These are phyloP conservation scores for Puya raimondii DNA, from an alignment of 176 grass and related monocot genomes.

Conservation along the genomic window DNA sequence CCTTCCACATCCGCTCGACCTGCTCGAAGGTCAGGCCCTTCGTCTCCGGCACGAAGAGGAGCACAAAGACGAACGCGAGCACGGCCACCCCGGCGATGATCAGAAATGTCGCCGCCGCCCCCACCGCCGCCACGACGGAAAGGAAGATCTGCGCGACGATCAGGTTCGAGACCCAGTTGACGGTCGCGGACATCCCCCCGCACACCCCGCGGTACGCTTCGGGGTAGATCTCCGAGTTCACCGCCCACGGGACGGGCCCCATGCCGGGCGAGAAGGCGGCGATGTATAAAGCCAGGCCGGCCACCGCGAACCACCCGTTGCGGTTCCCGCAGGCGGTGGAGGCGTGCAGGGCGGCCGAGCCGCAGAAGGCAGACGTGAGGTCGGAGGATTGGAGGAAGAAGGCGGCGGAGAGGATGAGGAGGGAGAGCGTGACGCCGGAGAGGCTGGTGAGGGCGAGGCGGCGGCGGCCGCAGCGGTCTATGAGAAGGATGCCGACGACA, in stretches of 20 bases:
- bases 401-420: conserved; percentile 52
- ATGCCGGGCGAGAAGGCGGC: conserved; percentile 75
- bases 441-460: conserved; percentile 61
- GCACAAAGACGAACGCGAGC: conserved; percentile 68
- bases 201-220: conserved; percentile 77
- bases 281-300: conserved; percentile 71
- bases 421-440: conserved; percentile 52
- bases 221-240: conserved; percentile 86
- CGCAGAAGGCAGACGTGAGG: conserved; percentile 8
- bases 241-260: conserved; percentile 88
- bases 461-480: conserved; percentile 75
- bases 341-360: background rate
- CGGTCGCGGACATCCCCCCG: conserved; percentile 87
- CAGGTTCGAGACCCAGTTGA: conserved; percentile 91
- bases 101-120: conserved; percentile 61
- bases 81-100: conserved; percentile 56
- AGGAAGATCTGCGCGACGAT: conserved; percentile 80
- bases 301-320: conserved; percentile 51
- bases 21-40: conserved; percentile 83
- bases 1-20: conserved; percentile 72
- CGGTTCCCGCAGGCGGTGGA: conserved; percentile 17
- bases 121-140: conserved; percentile 50
- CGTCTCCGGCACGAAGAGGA: conserved; percentile 59
- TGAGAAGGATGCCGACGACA: conserved; percentile 81
- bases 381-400: conserved; percentile 57